Percentiles rank a stretch among this genome's conserved stretches.
Conservation (phyloP, 495 filamentous ascomycete genomes). For the Trichocladium antarcticum region DNA sequence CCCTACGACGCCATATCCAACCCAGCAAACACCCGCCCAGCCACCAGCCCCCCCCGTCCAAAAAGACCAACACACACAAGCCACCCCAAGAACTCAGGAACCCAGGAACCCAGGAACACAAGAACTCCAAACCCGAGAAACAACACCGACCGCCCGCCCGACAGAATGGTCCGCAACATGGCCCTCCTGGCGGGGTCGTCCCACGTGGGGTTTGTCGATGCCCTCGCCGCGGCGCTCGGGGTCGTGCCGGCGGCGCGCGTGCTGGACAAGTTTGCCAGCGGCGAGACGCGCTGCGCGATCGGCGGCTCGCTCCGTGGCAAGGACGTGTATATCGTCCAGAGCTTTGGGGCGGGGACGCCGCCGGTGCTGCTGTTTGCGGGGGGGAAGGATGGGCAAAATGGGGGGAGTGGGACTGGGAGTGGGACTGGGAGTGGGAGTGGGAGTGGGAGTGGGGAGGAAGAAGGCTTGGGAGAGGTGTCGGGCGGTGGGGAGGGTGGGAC, state of each 20-base stretch:
- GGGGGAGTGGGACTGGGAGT: too few relatives aligned
- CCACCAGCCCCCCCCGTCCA: too few relatives aligned
- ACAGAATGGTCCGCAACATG: constrained; percentile 78
- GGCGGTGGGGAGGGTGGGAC: too few relatives aligned
- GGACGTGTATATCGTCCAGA: constrained; percentile 96
- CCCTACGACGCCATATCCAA: too few relatives aligned
- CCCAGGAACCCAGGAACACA: neutral
- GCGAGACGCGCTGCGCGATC: constrained; percentile 91
- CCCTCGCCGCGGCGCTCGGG: constrained; percentile 75
- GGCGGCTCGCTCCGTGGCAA: constrained; percentile 91
- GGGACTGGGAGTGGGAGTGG: too few relatives aligned
- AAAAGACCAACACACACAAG: too few relatives aligned
- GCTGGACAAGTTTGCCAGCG: constrained; percentile 82
- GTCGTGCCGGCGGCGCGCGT: constrained; percentile 72
- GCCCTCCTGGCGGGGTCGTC: constrained; percentile 88
- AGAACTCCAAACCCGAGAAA: neutral
- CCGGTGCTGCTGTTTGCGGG: too few relatives aligned
- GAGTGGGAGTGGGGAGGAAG: constrained; percentile 29
- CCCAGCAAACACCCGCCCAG: too few relatives aligned
- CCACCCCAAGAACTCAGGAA: too few relatives aligned
- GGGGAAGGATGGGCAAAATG: too few relatives aligned
- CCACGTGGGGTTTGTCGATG: constrained; percentile 76
- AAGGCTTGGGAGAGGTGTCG: too few relatives aligned
- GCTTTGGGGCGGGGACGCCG: constrained; percentile 28
- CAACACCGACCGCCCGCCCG: neutral